These are phyloP conservation scores for Hemerocallis citrina DNA, from an alignment of 106 monocot species.

Conservation along the genomic window DNA sequence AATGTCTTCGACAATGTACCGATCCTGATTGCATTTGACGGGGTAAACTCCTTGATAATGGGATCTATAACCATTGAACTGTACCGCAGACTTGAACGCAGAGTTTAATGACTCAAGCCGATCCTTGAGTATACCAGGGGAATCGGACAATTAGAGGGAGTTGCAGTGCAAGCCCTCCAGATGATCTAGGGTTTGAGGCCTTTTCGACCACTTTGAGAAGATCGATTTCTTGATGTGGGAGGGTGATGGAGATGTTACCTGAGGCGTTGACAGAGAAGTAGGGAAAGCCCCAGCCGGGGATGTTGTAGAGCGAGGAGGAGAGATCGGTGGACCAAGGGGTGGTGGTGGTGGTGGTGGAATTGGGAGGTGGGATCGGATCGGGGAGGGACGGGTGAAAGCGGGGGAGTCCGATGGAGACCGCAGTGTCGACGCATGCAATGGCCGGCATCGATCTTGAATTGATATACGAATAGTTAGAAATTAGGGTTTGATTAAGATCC, in stretches of 20 bases:
- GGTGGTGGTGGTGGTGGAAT: constrained; percentile 11
- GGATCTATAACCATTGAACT: constrained; percentile 36
- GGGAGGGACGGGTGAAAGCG: constrained; percentile 42
- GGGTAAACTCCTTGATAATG: constrained; percentile 87
- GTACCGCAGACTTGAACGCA: constrained; percentile 67
- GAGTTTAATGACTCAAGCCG: constrained; percentile 55
- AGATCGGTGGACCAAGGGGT: constrained; percentile 58
- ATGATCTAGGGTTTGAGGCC: constrained; percentile 43
- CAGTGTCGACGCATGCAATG: constrained; percentile 67
- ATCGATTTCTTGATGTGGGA: constrained; percentile 77
- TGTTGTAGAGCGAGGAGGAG: constrained; percentile 64
- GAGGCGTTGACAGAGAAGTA: constrained; percentile 67
- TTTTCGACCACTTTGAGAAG: constrained; percentile 76
- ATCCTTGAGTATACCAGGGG: constrained; percentile 54
- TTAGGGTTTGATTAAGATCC: no score
- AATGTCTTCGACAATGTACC: constrained; percentile 71
- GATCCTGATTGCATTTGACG: constrained; percentile 87
- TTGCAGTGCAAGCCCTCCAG: constrained; percentile 66
- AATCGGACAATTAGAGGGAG: constrained; percentile 73
- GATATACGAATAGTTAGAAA: no score
- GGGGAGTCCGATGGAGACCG: constrained; percentile 24
- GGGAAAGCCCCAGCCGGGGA: constrained; percentile 81
- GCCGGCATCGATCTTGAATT: no score
- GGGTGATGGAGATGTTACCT: constrained; percentile 68
- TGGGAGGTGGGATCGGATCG: constrained; percentile 48